A percentile compares a stretch with the other conserved stretches of the same genome.
Evolutionary conservation across 495 filamentous ascomycete species (phyloP).

Genomic region (Mycothermus thermophilus): DNA sequence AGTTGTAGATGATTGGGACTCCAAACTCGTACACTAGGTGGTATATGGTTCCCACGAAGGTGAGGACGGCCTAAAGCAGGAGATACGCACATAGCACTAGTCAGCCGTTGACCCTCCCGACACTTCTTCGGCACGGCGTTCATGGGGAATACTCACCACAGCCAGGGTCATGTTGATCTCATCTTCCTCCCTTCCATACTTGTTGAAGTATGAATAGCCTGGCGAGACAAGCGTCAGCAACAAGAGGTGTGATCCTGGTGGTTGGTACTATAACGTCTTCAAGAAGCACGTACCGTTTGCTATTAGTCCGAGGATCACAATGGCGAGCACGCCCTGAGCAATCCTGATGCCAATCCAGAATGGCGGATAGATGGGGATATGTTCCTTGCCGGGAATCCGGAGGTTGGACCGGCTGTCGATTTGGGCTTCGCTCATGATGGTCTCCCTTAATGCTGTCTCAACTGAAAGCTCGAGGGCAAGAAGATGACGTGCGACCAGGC

Average conservation of each 20-base stretch:
- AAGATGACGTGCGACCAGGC: background rate
- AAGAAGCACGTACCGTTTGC: constrained; percentile 41
- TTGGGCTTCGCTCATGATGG: constrained; percentile 3
- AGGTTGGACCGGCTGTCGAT: constrained; percentile 16
- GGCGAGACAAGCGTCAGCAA: too few species aligned
- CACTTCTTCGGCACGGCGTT: too few species aligned
- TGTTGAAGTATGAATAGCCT: too few species aligned
- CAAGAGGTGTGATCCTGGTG: too few species aligned
- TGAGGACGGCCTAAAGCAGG: constrained; percentile 31
- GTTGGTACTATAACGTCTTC: too few species aligned
- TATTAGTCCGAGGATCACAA: constrained; percentile 52
- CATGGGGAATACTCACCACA: constrained; percentile 20
- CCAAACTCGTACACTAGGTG: constrained; percentile 21
- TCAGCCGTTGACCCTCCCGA: background rate
- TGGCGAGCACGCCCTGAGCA: constrained; percentile 46
- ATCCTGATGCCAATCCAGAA: constrained; percentile 45
- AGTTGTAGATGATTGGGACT: constrained; percentile 28
- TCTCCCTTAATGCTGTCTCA: too few species aligned
- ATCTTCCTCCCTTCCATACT: too few species aligned
- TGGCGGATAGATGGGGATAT: constrained; percentile 30
- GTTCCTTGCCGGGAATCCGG: constrained; percentile 24
- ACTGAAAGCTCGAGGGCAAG: background rate
- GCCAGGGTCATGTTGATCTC: constrained; percentile 25
- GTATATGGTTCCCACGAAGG: constrained; percentile 28
- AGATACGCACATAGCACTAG: too few species aligned